These are phyloP conservation scores for Globisporangium heterothallicum DNA, from an alignment of 352 stramenopile species.

Conservation along the genomic window DNA sequence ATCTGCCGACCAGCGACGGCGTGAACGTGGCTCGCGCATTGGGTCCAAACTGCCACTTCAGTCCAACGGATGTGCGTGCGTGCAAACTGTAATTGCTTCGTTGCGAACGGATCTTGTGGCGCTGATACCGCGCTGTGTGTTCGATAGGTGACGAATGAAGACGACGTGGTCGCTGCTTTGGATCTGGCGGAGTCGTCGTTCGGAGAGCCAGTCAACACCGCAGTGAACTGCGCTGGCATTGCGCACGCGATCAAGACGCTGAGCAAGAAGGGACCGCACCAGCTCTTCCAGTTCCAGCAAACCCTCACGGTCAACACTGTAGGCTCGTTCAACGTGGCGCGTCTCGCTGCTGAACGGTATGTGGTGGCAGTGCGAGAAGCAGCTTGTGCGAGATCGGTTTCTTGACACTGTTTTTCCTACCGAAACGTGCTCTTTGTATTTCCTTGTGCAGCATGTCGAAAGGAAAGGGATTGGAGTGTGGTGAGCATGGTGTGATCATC, in stretches of 20 bases:
- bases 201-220: constrained; percentile 91
- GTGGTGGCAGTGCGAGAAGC: no score
- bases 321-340: constrained; percentile 97
- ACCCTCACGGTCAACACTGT: constrained; percentile 96
- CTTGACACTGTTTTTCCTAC: not conserved
- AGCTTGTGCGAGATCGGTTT: not conserved
- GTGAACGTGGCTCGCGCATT: constrained; percentile 71
- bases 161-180: constrained; percentile 85
- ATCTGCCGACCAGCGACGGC: constrained; percentile 84
- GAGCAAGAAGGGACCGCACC: constrained; percentile 89
- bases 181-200: constrained; percentile 90
- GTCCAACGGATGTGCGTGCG: constrained; percentile 59
- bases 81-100: not conserved
- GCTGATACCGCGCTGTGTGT: not conserved
- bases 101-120: not conserved
- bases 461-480: constrained; percentile 52
- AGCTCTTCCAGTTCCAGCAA: constrained; percentile 91
- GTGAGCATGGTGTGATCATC: constrained; percentile 95
- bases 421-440: constrained; percentile 5
- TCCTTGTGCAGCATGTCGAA: constrained; percentile 81
- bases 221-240: constrained; percentile 95
- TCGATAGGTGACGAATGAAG: constrained; percentile 87
- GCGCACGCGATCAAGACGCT: constrained; percentile 90
- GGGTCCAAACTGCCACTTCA: constrained; percentile 77
- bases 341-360: constrained; percentile 91